Conservation (phyloP, 1,139 yeast species). For the Spencermartinsiella ligniputridi region DNA sequence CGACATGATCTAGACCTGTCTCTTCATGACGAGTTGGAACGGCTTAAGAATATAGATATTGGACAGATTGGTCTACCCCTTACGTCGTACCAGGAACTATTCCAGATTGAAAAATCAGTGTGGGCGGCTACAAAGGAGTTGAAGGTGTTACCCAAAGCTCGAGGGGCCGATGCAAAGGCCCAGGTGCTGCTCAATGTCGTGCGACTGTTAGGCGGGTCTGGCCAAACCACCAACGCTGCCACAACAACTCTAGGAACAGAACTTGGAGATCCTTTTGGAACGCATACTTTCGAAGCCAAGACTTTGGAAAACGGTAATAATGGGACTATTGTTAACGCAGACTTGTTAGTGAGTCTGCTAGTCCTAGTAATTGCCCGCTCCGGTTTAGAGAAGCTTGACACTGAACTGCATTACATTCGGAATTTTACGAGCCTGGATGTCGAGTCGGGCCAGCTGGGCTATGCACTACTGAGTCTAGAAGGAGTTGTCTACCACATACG, state of each 20-base stretch:
- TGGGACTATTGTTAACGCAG: conserved; percentile 58
- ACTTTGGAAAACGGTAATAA: not conserved
- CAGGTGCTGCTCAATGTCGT: conserved; percentile 52
- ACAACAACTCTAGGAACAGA: conserved; percentile 13
- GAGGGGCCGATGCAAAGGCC: conserved; percentile 52
- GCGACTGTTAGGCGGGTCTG: conserved; percentile 43
- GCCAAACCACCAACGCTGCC: conserved; percentile 12
- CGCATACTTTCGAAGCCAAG: conserved; percentile 7
- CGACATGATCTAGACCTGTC: conserved; percentile 34
- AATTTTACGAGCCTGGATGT: conserved; percentile 50
- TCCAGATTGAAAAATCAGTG: conserved; percentile 43
- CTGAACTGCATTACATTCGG: conserved; percentile 62
- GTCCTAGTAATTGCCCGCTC: conserved; percentile 69
- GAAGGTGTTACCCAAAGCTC: conserved; percentile 45
- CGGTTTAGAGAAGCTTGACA: conserved; percentile 52
- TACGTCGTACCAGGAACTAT: conserved; percentile 34
- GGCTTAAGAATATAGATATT: conserved; percentile 55
- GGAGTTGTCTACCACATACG: conserved; percentile 68
- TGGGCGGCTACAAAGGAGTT: conserved; percentile 53
- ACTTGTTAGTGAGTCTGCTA: conserved; percentile 67
- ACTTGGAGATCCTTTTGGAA: conserved; percentile 17
- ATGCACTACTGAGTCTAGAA: conserved; percentile 72
- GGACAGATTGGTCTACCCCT: conserved; percentile 67
- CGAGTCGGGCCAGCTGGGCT: conserved; percentile 52
- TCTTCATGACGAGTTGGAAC: conserved; percentile 38